Base-by-base conservation (phyloP, 257 asterid species). In the Nicotiana otophora region DNA sequence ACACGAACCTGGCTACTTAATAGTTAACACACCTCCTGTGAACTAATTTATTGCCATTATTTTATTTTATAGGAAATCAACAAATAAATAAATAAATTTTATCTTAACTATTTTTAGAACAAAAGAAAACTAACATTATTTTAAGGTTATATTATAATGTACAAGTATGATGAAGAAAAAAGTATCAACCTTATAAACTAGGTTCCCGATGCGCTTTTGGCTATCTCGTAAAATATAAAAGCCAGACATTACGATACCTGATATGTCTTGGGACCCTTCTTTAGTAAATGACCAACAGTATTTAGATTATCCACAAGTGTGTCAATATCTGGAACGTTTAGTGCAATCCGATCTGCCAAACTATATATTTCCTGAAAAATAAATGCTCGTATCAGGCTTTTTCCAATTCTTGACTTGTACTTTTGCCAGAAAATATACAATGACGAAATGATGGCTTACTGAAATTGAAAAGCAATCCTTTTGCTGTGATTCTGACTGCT, bases 291-390 rank as follows among this genome's bases (percentile, higher is more conserved):
- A 69, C 99, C 99, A 30, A 91, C 91, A 48, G 88, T 94, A 88
- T 95, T 95, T 69, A 95, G 84, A 82, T 92, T 96, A 54, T 96
- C 99, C 51, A 96, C 90, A 12, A 96, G 88, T 81, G 92, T 88
- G 89, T 96, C 98, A 15, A 96, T 86, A 88, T 94, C 99, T 55
- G 99, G 94, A 83, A 96, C 99, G 85, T 91, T 89, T 74, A 96
- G 86, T 82, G 90, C 82, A 79, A 93, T 91, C 87, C 88, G 87
- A 87, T 96, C 99, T 46, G 98, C 99, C 92, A 96, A 86, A 85
- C 94, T 86, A 86, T 91, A 94, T 84, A 92, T 90, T 88, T 96
- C 98, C 99, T 95, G 95, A 39, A 79, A 58, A 77, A 84, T 48
- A 81, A 84, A 19, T 62, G 81, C 75, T 36, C n/a, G 20, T 10